Evolutionary conservation across 805 yeast species (phyloP).

Genomic region (Lipomyces lipofer): DNA sequence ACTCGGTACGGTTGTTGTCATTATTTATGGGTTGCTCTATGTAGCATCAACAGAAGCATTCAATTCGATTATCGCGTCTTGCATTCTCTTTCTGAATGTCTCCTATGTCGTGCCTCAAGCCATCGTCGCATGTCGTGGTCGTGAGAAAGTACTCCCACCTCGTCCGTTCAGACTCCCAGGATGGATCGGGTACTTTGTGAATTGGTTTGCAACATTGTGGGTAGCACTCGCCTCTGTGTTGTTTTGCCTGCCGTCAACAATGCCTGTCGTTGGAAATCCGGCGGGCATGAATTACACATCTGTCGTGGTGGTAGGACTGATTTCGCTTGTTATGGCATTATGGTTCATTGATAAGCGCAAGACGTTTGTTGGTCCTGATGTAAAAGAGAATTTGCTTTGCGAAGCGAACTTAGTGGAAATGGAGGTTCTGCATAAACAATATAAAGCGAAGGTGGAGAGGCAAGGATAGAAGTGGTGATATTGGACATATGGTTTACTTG

Average conservation of each 20-base stretch:
- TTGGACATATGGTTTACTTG: too few species aligned
- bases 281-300: constrained; percentile 57
- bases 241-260: constrained; percentile 54
- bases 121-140: constrained; percentile 9
- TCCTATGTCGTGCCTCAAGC: constrained; percentile 56
- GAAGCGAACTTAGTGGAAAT: constrained; percentile 2
- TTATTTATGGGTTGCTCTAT: constrained; percentile 53
- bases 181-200: constrained; percentile 3
- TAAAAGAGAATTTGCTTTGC: constrained; percentile 1
- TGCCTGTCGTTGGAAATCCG: constrained; percentile 43
- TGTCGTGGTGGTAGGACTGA: constrained; percentile 49
- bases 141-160: constrained; percentile 3
- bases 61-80: constrained; percentile 51
- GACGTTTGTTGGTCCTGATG: constrained; percentile 50
- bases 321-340: constrained; percentile 46
- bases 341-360: constrained; percentile 51
- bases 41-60: constrained; percentile 68
- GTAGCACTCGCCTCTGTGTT: constrained; percentile 50
- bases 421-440: not conserved
- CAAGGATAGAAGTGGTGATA: too few species aligned
- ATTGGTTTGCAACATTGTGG: constrained; percentile 44
- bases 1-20: constrained; percentile 48
- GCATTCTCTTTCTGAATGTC: constrained; percentile 43
- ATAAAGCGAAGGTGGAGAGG: not conserved
- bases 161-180: constrained; percentile 3